Evolutionary conservation across 2,329 filamentous ascomycete species (phyloP).

Genomic region (Clonostachys solani): DNA sequence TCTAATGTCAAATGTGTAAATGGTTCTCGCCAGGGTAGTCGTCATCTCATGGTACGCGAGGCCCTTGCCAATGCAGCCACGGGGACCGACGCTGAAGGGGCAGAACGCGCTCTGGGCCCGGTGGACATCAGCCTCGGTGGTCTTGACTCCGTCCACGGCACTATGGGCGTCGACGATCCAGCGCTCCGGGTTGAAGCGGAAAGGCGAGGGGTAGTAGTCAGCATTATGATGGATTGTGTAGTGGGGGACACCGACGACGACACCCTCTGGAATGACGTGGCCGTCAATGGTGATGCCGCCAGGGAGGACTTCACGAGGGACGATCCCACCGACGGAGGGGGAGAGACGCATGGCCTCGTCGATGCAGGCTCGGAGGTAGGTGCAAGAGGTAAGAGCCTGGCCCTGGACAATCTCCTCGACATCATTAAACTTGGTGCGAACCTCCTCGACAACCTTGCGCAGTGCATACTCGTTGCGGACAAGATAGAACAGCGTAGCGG

Average conservation of each 20-base stretch:
- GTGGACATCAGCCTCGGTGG: conserved; percentile 34
- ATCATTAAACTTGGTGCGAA: conserved; percentile 43
- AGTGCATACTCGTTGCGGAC: conserved; percentile 45
- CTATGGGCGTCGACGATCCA: conserved; percentile 52
- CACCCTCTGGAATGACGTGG: conserved; percentile 50
- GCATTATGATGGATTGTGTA: conserved; percentile 67
- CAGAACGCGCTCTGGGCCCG: conserved; percentile 66
- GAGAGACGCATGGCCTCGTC: conserved; percentile 63
- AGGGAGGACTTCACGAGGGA: conserved; percentile 53
- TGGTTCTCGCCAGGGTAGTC: conserved; percentile 54
- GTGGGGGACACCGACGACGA: conserved; percentile 59
- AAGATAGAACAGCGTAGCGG: conserved; percentile 60
- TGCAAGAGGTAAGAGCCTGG: conserved; percentile 39
- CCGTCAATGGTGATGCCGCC: conserved; percentile 53
- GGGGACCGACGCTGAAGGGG: conserved; percentile 66
- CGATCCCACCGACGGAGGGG: conserved; percentile 54
- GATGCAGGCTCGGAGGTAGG: conserved; percentile 60
- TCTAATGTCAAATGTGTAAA: conserved; percentile 59
- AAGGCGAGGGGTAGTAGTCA: conserved; percentile 56
- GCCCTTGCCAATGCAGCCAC: conserved; percentile 70
- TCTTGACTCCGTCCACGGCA: conserved; percentile 21
- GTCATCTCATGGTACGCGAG: conserved; percentile 65
- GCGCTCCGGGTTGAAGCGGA: conserved; percentile 57
- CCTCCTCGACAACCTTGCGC: conserved; percentile 40
- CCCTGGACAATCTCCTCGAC: conserved; percentile 54